Percentiles rank a stretch among this genome's conserved stretches.
phyloP scores from a whole-genome alignment of 805 yeast genomes.

The Sugiyamaella lignohabitans region DNA sequence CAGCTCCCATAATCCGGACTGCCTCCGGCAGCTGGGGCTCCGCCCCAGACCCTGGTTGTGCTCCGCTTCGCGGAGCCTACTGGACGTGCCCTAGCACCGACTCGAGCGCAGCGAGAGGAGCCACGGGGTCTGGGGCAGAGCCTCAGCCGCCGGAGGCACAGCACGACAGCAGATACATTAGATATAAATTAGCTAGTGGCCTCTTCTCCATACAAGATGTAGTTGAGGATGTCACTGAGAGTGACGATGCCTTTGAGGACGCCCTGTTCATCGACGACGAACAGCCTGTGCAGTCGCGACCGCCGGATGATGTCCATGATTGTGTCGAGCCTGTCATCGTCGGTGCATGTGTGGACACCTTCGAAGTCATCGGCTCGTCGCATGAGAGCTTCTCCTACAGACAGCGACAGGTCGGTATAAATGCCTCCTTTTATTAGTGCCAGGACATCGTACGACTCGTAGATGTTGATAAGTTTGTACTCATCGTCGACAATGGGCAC shows the following conservation, averaged over 20 bases:
- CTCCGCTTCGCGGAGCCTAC: not conserved
- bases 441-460: constrained; percentile 92
- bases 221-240: constrained; percentile 81
- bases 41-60: not conserved
- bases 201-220: constrained; percentile 59
- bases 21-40: not conserved
- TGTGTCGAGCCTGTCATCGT: constrained; percentile 76
- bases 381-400: constrained; percentile 94
- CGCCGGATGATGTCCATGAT: constrained; percentile 90
- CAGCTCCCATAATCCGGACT: too few species aligned
- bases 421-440: constrained; percentile 91
- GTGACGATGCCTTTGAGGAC: constrained; percentile 78
- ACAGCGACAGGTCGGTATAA: constrained; percentile 79
- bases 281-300: constrained; percentile 83
- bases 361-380: constrained; percentile 93
- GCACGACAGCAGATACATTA: not conserved
- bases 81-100: too few species aligned
- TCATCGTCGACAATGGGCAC: constrained; percentile 85
- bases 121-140: not conserved
- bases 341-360: constrained; percentile 94
- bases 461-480: constrained; percentile 70
- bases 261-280: constrained; percentile 83
- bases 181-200: not conserved
- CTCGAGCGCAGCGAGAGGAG: not conserved
- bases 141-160: not conserved